Conservation (phyloP, 73 alveolate species). For the Paraurostyla sp. region DNA sequence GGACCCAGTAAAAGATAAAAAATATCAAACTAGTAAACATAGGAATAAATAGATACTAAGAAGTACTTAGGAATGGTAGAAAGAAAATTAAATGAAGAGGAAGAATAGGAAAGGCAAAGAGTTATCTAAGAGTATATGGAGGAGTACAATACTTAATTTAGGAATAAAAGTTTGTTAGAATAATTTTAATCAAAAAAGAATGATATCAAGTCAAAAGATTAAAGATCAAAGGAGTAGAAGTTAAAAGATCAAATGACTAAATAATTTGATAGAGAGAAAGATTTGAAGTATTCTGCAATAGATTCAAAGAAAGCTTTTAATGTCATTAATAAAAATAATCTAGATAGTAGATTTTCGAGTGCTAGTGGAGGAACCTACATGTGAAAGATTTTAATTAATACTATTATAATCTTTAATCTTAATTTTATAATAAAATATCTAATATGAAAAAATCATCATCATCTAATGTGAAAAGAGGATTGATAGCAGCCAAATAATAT, state of each 20-base stretch:
- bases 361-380: slow-evolving; percentile 35
- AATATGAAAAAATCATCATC: slow-evolving; percentile 9
- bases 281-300: slow-evolving; percentile 34
- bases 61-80: slow-evolving; percentile 60
- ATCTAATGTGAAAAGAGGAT: not conserved
- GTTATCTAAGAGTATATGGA: slow-evolving; percentile 57
- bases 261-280: slow-evolving; percentile 65
- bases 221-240: slow-evolving; percentile 7
- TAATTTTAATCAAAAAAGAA: slow-evolving; percentile 48
- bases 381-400: not conserved
- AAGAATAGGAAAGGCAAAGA: slow-evolving; percentile 55
- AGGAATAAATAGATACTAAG: not conserved
- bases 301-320: slow-evolving; percentile 28
- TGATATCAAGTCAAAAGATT: slow-evolving; percentile 22
- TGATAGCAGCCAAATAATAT: slow-evolving; percentile 29
- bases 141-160: slow-evolving; percentile 54
- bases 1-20: slow-evolving; percentile 17
- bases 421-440: not conserved
- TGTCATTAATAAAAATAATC: slow-evolving; percentile 43
- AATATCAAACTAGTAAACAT: not conserved
- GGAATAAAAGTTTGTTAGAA: slow-evolving; percentile 50
- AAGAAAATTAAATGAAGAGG: slow-evolving; percentile 47
- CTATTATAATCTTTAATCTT: no score
- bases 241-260: slow-evolving; percentile 10
- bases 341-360: slow-evolving; percentile 46